Conservation (phyloP, 2,329 filamentous ascomycete genomes). For the Neopestalotiopsis sp. region DNA sequence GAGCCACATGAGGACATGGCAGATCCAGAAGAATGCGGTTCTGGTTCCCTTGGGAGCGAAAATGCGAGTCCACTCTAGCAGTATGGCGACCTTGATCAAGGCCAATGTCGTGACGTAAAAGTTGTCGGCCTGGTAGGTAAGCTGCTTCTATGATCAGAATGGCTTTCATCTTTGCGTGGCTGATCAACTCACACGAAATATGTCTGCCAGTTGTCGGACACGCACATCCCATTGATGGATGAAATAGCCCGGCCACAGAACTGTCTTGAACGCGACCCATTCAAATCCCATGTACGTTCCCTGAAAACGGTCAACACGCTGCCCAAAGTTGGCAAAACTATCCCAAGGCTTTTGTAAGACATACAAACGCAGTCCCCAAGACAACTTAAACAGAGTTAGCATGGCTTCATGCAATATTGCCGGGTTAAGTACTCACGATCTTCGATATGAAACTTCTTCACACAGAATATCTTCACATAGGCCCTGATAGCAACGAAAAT, state of each 20-base stretch:
- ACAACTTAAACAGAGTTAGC: neutral
- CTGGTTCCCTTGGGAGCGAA: conserved; percentile 1
- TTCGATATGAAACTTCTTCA: neutral
- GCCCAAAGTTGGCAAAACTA: neutral
- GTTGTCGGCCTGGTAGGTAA: neutral
- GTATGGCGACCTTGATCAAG: conserved; percentile 5
- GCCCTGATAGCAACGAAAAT: neutral
- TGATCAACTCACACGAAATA: neutral
- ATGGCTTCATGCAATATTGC: neutral
- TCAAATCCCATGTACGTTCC: neutral
- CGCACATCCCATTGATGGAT: conserved; percentile 15
- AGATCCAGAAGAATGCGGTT: neutral
- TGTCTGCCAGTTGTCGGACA: neutral
- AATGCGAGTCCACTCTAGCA: conserved; percentile 1
- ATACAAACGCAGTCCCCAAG: neutral
- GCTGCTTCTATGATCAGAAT: neutral
- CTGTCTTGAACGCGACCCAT: neutral
- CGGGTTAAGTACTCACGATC: neutral
- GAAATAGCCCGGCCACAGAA: neutral
- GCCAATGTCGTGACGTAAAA: neutral
- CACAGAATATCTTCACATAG: neutral
- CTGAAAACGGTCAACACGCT: too few species aligned
- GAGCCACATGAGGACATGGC: conserved; percentile 2
- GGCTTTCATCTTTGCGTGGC: neutral
- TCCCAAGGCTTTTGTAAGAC: neutral